Conservation (phyloP, 371 early-diverging fungal genomes). For the Chytridium lagenaria region DNA sequence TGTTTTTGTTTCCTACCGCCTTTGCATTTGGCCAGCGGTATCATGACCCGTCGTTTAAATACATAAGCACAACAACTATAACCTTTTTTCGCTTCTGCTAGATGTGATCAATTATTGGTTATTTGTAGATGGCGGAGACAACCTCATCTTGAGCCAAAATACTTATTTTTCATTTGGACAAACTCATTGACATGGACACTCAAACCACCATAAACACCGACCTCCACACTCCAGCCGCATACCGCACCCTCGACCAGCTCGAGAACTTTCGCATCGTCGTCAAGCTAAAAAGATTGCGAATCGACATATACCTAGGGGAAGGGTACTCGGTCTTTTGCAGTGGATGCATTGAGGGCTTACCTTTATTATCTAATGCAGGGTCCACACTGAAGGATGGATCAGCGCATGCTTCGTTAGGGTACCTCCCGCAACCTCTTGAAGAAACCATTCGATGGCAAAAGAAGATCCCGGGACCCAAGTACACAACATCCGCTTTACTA, state of each 20-base stretch:
- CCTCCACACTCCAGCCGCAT: conserved; percentile 7
- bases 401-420: not conserved
- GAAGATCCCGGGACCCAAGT: conserved; percentile 39
- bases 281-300: conserved; percentile 40
- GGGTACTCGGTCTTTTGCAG: too few relatives aligned
- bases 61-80: too few relatives aligned
- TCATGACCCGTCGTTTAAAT: too few relatives aligned
- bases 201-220: not conserved
- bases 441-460: conserved; percentile 34
- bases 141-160: not conserved
- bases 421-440: conserved; percentile 24
- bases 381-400: not conserved
- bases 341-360: too few relatives aligned
- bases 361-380: too few relatives aligned
- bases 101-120: too few relatives aligned
- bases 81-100: too few relatives aligned
- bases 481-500: too few relatives aligned
- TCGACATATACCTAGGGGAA: conserved; percentile 31
- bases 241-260: conserved; percentile 43
- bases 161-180: not conserved
- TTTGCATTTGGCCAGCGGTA: too few relatives aligned
- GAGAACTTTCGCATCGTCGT: conserved; percentile 41
- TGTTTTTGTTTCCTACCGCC: too few relatives aligned
- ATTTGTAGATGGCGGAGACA: too few relatives aligned
- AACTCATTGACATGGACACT: not conserved